Percentiles rank a stretch among this genome's conserved stretches.
Evolutionary conservation across 2,329 filamentous ascomycete species (phyloP).

Genomic region (Diaporthe citriasiana): DNA sequence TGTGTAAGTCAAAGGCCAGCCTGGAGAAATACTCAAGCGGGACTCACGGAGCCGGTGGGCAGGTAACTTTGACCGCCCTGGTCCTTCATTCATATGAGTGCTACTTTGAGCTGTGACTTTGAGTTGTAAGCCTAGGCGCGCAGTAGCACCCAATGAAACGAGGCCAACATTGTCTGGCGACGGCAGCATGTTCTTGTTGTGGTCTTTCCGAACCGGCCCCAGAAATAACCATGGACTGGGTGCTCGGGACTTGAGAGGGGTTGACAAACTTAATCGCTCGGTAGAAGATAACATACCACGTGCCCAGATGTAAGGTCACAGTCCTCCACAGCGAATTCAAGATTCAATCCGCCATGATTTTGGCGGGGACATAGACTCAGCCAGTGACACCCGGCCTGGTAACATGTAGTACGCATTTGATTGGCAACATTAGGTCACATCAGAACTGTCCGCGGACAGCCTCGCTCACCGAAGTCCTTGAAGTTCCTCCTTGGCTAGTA

Average conservation of each 20-base stretch:
- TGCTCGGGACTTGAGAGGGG: slow-evolving; percentile 19
- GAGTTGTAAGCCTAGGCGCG: not conserved
- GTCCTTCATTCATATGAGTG: not conserved
- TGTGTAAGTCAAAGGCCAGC: not conserved
- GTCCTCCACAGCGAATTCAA: not conserved
- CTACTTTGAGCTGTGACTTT: not conserved
- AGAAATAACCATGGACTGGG: not conserved
- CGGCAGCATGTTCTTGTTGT: not conserved
- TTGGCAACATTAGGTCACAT: no score
- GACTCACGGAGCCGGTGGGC: slow-evolving; percentile 20
- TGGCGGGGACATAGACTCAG: not conserved
- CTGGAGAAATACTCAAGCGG: slow-evolving; percentile 3
- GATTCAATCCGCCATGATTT: not conserved
- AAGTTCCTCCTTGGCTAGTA: slow-evolving; percentile 14
- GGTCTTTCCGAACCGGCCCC: not conserved
- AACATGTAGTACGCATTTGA: no score
- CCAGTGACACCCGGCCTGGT: no score
- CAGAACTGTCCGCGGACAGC: slow-evolving; percentile 14
- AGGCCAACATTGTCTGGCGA: not conserved
- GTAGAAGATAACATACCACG: not conserved
- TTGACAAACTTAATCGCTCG: slow-evolving; percentile 9
- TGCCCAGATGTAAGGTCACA: slow-evolving; percentile 22
- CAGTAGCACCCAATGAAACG: not conserved
- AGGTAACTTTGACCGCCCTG: not conserved
- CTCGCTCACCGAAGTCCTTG: not conserved